Conservation (phyloP, 345 rosid species). For the Draba incana region DNA sequence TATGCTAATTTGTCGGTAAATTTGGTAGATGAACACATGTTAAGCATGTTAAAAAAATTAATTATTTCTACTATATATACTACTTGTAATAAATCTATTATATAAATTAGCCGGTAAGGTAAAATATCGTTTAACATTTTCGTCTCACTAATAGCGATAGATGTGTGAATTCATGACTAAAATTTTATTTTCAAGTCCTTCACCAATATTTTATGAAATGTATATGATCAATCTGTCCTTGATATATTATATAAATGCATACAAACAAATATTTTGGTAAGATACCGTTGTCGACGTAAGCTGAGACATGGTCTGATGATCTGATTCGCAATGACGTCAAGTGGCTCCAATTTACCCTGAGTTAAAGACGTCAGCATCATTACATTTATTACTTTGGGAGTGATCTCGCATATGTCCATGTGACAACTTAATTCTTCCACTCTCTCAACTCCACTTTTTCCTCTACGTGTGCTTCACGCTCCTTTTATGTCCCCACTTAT, state of each 20-base stretch:
- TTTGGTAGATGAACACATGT: neutral
- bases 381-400: conserved; percentile 12
- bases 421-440: conserved; percentile 28
- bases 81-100: neutral
- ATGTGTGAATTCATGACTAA: no score
- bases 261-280: conserved; percentile 2
- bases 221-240: conserved; percentile 4
- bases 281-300: conserved; percentile 38
- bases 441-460: neutral
- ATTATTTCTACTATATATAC: neutral
- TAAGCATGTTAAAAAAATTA: neutral
- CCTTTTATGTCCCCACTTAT: conserved; percentile 10
- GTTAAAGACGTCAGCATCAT: conserved; percentile 40
- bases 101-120: neutral
- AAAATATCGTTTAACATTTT: no score
- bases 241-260: neutral
- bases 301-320: conserved; percentile 39
- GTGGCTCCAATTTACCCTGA: conserved; percentile 28
- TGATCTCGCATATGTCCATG: conserved; percentile 12
- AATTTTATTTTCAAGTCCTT: no score
- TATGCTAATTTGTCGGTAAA: no score
- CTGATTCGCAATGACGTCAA: conserved; percentile 41
- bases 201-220: neutral
- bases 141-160: no score
- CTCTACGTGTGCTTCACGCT: conserved; percentile 26